Evolutionary conservation across 2,329 filamentous ascomycete species (phyloP), one percentile per base, ranked within the genome.

Genomic region (Penicillium sclerotiorum): DNA sequence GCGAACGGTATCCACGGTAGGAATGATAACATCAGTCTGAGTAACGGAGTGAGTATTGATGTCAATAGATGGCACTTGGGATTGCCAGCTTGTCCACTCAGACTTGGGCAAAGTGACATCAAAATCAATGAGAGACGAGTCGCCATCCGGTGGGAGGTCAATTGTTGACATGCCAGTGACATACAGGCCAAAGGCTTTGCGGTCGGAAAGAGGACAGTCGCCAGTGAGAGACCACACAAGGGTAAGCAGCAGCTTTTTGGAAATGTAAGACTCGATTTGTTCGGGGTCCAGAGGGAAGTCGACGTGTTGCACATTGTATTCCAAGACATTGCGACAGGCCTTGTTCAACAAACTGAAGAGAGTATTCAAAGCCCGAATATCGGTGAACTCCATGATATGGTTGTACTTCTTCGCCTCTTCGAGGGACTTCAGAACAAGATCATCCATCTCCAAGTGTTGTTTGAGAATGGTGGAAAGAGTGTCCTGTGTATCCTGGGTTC

Each of bases 361-460:
- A 0, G 94, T 99, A 56, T 87, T 94, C 28, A 99, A 81, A 4
- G 90, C 93, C 49, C 94, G 89, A 42, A 93, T 90, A 42, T 89
- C 82, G 0, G 94, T 97, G 68, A 94, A 99, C 61, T 96, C 90
- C 94, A 99, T 99, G 68, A 99, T 99, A 71, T 99, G 94, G 56
- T 87, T 89, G 76, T 90, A 95, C 30, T 78, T 78, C 62, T 83
- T 81, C 4, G 93, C 91, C 67, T 90, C 81, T 45, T 86, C 81
- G 4, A 99, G 81, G 3, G 87, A 88, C 55, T 88, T 86, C 22
- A 86, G 75, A 36, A 97, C 85, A 63, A 99, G 93, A 60, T 89
- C 80, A 60, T 96, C 90, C 6, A 82, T 85, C 0, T 81, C 87
- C 44, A 99, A 77, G 63, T 90, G 86, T 33, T 84, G 81, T 56